Evolutionary conservation across 768 basidiomycete species (phyloP), one percentile per base, ranked within the genome.

Genomic region (Lentinula raphanica): DNA sequence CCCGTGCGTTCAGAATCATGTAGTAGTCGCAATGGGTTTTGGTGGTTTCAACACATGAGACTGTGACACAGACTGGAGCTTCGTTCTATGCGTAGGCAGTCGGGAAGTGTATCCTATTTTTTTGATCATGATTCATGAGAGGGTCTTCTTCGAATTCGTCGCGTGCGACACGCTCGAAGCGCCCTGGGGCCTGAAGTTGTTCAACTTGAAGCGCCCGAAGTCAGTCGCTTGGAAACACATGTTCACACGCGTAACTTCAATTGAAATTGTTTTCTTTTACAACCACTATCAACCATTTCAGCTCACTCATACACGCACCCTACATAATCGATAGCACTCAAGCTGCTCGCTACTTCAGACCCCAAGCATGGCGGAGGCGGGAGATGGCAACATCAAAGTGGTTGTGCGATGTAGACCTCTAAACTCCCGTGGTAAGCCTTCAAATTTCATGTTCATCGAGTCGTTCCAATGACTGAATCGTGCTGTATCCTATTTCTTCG

Each of bases 391-490:
- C 76, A 92, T 92, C 80, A 92, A 92, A 77, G 90, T 93, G 72
- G 90, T 91, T 50, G 87, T 91, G 63, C 90, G 96, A 87, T 98
- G 95, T 79, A 83, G 96, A 65, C 96, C 96, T 55, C 87, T 98
- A 75, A 99, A 99, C 72, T 76, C 87, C 68, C 87, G 95, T 73
- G 95, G 94, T 94, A 65, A 68, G 86, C 76, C 35, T 57, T 19
- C 21, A 3, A 35, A 39, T 23, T 36, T 59, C 32, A 25, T 54
- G 40, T n/a, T 51, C 50, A 46, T 58, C 49, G 7, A 44, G 8
- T 28, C 11, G 29, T 42, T 12, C 28, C 6, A 15, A 15, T 1
- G 40, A 25, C 39, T 5, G 15, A 8, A 31, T 56, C 25, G 35
- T 21, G 19, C n/a, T 31, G 8, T 12, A 27, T 23, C 17, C 53